Evolutionary conservation across 805 yeast genomes (phyloP).

Genomic region (Saturnispora bothae): DNA sequence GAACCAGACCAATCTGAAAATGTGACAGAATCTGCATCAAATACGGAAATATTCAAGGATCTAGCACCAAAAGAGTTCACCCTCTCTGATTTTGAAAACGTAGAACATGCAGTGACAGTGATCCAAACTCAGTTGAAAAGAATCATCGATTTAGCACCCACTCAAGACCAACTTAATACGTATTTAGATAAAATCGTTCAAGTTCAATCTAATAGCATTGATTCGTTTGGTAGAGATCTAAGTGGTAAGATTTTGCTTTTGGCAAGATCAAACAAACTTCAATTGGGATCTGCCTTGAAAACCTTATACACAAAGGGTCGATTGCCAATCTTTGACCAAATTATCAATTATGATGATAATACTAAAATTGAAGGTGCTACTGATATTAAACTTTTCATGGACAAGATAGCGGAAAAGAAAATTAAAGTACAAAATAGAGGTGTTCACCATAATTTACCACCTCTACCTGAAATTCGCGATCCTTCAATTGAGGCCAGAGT

Average conservation of each 20-base stretch:
- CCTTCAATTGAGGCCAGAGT: conserved; percentile 54
- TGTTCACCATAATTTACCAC: conserved; percentile 32
- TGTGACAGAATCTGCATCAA: neutral
- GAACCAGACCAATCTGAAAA: neutral
- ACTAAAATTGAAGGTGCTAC: conserved; percentile 15
- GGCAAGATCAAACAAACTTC: conserved; percentile 42
- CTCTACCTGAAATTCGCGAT: conserved; percentile 55
- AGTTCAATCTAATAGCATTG: conserved; percentile 2
- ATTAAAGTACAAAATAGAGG: conserved; percentile 13
- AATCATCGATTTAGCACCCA: conserved; percentile 49
- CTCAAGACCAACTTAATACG: conserved; percentile 30
- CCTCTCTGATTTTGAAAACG: conserved; percentile 10
- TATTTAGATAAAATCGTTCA: conserved; percentile 15
- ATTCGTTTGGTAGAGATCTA: conserved; percentile 8
- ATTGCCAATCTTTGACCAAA: conserved; percentile 44
- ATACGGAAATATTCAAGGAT: neutral
- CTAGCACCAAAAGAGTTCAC: conserved; percentile 4
- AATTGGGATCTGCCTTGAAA: conserved; percentile 51
- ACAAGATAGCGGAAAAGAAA: conserved; percentile 7
- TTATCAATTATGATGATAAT: conserved; percentile 32
- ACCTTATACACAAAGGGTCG: conserved; percentile 38
- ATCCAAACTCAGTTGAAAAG: conserved; percentile 42
- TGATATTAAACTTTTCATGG: conserved; percentile 12
- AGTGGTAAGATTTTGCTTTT: conserved; percentile 40
- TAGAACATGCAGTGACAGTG: conserved; percentile 45